Evolutionary conservation across 108 stramenopile species (phyloP).

Genomic region (Fragilaria crotonensis): DNA sequence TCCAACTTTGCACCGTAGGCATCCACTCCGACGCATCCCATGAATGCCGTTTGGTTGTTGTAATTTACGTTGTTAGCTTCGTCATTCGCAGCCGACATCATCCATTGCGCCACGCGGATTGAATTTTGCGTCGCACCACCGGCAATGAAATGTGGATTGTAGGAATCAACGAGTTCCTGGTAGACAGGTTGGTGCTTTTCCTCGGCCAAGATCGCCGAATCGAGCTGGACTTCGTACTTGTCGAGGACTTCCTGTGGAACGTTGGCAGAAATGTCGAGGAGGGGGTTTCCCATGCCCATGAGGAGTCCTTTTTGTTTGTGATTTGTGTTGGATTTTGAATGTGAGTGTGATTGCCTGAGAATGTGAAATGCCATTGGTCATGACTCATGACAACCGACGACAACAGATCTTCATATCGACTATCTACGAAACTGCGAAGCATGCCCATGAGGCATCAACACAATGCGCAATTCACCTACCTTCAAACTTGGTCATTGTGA

Average conservation of each 20-base stretch:
- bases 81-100: conserved; percentile 62
- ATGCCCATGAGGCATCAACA: too few species aligned
- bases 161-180: conserved; percentile 84
- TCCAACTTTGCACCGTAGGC: conserved; percentile 76
- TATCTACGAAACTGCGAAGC: too few species aligned
- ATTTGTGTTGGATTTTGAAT: not conserved
- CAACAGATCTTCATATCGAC: too few species aligned
- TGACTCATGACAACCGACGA: too few species aligned
- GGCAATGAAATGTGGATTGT: conserved; percentile 92
- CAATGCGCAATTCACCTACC: too few species aligned
- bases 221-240: conserved; percentile 92
- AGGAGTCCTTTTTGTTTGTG: conserved; percentile 48
- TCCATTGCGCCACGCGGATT: conserved; percentile 99
- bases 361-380: not conserved
- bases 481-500: conserved; percentile 1
- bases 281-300: conserved; percentile 98
- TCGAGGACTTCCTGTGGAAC: conserved; percentile 88
- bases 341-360: not conserved
- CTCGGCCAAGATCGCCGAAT: conserved; percentile 97
- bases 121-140: conserved; percentile 99
- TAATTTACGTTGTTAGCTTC: conserved; percentile 15
- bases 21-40: conserved; percentile 93
- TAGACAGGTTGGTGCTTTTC: conserved; percentile 94
- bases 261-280: conserved; percentile 96
- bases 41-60: conserved; percentile 71